Conservation (phyloP, 805 yeast species). For the Yamadazyma phyllophila region DNA sequence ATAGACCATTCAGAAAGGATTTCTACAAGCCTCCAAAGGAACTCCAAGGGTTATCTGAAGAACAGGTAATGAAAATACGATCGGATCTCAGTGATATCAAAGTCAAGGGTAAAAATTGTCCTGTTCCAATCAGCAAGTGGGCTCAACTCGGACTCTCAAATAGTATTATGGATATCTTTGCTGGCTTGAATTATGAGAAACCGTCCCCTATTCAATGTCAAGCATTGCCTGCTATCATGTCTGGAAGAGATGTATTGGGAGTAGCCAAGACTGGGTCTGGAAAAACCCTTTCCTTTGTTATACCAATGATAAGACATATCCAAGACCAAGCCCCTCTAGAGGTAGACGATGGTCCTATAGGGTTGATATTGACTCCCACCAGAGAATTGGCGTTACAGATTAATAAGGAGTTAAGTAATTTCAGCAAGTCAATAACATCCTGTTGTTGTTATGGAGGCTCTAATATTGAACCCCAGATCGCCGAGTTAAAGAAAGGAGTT, state of each 20-base stretch:
- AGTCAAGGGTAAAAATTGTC: conserved; percentile 56
- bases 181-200: conserved; percentile 47
- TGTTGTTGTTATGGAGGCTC: conserved; percentile 93
- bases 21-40: conserved; percentile 66
- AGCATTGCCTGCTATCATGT: conserved; percentile 86
- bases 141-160: conserved; percentile 76
- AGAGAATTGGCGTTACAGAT: conserved; percentile 90
- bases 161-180: conserved; percentile 51
- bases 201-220: conserved; percentile 93
- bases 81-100: conserved; percentile 59
- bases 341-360: conserved; percentile 67
- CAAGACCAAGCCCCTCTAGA: conserved; percentile 61
- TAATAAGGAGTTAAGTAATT: conserved; percentile 58
- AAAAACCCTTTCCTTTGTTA: conserved; percentile 81
- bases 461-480: conserved; percentile 76
- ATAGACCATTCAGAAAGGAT: conserved; percentile 55
- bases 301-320: conserved; percentile 84
- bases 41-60: conserved; percentile 43
- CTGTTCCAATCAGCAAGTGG: conserved; percentile 74
- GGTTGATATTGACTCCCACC: conserved; percentile 82
- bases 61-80: conserved; percentile 57
- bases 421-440: conserved; percentile 53
- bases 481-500: conserved; percentile 71
- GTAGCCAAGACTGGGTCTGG: conserved; percentile 98
- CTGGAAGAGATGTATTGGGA: conserved; percentile 87